These are phyloP conservation scores for Linum tenue DNA, from an alignment of 345 rosid genomes.

Conservation along the genomic window DNA sequence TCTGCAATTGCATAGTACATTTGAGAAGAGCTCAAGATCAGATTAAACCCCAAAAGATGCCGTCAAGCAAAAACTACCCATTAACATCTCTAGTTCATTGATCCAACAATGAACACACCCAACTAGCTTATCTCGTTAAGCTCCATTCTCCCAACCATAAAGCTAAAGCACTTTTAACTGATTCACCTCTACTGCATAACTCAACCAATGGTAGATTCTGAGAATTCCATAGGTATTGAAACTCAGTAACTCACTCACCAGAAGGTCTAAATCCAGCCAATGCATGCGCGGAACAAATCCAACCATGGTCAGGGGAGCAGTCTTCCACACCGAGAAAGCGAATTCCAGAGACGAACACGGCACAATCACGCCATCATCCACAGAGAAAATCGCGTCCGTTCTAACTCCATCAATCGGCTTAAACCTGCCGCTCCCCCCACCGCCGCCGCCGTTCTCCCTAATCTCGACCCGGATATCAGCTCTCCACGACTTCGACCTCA, in stretches of 20 bases:
- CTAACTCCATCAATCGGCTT: conserved; percentile 15
- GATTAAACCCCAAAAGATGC: background rate
- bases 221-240: too few relatives aligned
- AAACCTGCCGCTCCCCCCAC: conserved; percentile 13
- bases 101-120: background rate
- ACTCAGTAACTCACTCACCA: conserved; percentile 10
- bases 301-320: conserved; percentile 22
- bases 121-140: background rate
- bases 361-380: conserved; percentile 24
- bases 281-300: conserved; percentile 27
- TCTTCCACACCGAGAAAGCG: conserved; percentile 23
- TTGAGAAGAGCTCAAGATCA: background rate
- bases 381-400: conserved; percentile 26
- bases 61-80: background rate
- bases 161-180: too few relatives aligned
- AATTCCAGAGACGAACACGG: conserved; percentile 24
- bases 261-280: conserved; percentile 10
- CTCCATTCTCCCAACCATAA: background rate
- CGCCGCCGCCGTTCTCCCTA: conserved; percentile 1
- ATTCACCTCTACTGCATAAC: too few relatives aligned
- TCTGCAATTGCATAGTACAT: background rate
- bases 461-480: conserved; percentile 10
- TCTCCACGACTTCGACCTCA: conserved; percentile 8
- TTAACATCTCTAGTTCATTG: background rate
- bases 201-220: too few relatives aligned